Base-by-base conservation (phyloP, 2,329 filamentous ascomycete genomes). In the Aureobasidium vineae region DNA sequence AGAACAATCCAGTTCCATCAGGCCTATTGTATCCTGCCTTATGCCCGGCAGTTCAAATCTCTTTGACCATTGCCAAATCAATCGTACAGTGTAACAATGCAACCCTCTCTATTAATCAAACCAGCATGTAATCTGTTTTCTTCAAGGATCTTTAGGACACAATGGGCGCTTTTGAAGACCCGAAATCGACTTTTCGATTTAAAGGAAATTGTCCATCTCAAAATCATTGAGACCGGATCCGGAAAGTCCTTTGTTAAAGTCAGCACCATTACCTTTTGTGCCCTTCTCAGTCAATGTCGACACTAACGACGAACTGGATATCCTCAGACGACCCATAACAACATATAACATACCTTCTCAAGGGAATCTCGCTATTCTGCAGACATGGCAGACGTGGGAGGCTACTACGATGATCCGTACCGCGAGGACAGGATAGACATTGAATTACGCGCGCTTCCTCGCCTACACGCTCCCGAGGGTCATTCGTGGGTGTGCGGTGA, bases 161-260 rank as follows among this genome's bases (percentile, higher is more conserved):
- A 53, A 36, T 21, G 31, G 13, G 6, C 21, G 6, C 13, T 3
- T 19, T 10, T 10, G 5, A 21, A 15, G 31, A 53, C 16, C 36
- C 7, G 28, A 16, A 13, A 33, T 5, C n/a, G n/a, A 19, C 5
- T 3, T 15, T 2, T 15, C 10, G 3, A 6, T 7, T 2, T n/a
- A 21, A 36, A 53, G 21, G 3, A 15, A 15, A 15, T 23, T 11
- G 16, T 26, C 26, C 19, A 3, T 28, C 16, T 26, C 36, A 40
- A 28, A 23, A 4, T 28, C 13, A 16, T 41, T 5, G 6, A 26
- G 21, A 5, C 53, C 53, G 53, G 21, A 56, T 56, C 36, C 53
- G 53, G 53, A 23, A 56, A 56, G 53, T 56, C 53, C 53, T 56
- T 56, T 56, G 53, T 41, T 28, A 21, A 4, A 36, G 23, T 21